Conservation (phyloP, 257 asterid genomes). For the Cinchona pubescens region DNA sequence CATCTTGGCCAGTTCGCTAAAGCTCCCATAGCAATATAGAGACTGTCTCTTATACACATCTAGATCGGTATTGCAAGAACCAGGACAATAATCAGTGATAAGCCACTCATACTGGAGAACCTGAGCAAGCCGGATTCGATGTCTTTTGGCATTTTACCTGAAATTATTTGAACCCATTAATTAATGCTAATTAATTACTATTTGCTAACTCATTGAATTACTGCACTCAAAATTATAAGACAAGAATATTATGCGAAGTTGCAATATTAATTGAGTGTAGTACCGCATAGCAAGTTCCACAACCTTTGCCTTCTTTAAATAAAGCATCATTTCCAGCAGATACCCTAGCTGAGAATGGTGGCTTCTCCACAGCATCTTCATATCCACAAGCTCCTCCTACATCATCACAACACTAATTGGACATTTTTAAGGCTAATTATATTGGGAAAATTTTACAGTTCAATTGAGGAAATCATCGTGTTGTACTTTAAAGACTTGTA, state of each 20-base stretch:
- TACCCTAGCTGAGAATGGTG: constrained; percentile 30
- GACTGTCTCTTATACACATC: no score
- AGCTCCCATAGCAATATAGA: constrained; percentile 18
- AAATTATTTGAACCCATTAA: neutral
- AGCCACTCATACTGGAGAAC: constrained; percentile 16
- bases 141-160: constrained; percentile 19
- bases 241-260: neutral
- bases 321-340: constrained; percentile 37
- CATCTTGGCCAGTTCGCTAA: constrained; percentile 27
- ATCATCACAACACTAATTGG: neutral
- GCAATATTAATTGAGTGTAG: neutral
- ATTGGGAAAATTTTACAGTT: no score
- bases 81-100: constrained; percentile 29
- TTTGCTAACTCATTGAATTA: neutral
- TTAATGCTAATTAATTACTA: no score
- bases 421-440: no score
- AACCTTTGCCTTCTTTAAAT: constrained; percentile 36
- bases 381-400: constrained; percentile 52
- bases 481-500: no score
- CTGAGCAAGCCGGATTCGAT: constrained; percentile 18
- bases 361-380: constrained; percentile 19
- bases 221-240: neutral
- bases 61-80: constrained; percentile 14
- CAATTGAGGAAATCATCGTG: no score
- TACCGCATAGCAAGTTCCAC: constrained; percentile 47